Conservation (phyloP, 2,329 filamentous ascomycete genomes). For the Lachnellula cervina region DNA sequence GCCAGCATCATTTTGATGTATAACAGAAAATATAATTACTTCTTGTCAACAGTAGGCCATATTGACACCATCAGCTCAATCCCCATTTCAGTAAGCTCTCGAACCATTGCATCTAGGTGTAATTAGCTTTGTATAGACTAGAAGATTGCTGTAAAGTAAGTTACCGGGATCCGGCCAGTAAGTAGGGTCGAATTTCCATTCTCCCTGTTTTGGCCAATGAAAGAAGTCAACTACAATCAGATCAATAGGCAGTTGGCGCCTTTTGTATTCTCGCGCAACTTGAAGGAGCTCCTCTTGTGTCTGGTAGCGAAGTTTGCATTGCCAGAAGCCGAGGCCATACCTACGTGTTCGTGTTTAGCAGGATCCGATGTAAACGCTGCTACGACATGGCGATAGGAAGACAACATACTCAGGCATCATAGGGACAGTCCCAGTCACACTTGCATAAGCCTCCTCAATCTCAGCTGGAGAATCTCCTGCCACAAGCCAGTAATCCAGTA, state of each 20-base stretch:
- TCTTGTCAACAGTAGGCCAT: slow-evolving; percentile 54
- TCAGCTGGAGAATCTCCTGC: slow-evolving; percentile 50
- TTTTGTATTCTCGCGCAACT: slow-evolving; percentile 55
- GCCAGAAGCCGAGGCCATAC: slow-evolving; percentile 62
- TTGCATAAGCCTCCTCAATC: slow-evolving; percentile 52
- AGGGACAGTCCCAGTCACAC: slow-evolving; percentile 53
- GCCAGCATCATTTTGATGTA: too few relatives aligned
- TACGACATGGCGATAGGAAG: too few relatives aligned
- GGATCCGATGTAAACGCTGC: too few relatives aligned
- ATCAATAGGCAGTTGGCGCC: slow-evolving; percentile 52
- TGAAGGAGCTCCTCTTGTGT: slow-evolving; percentile 59
- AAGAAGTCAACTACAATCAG: slow-evolving; percentile 66
- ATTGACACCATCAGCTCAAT: slow-evolving; percentile 66
- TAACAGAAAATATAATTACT: too few relatives aligned
- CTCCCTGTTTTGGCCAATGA: slow-evolving; percentile 62
- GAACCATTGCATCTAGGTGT: slow-evolving; percentile 52
- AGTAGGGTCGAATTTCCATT: slow-evolving; percentile 60
- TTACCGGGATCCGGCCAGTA: slow-evolving; percentile 59
- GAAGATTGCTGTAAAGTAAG: background rate
- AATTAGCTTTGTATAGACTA: background rate
- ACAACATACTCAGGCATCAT: slow-evolving; percentile 57
- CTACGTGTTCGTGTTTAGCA: too few relatives aligned
- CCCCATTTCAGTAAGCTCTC: slow-evolving; percentile 51
- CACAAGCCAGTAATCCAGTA: slow-evolving; percentile 61
- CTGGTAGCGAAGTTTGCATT: slow-evolving; percentile 62